These are phyloP conservation scores for Umbelopsis ramanniana DNA, from an alignment of 192 early-diverging fungal genomes.

Conservation along the genomic window DNA sequence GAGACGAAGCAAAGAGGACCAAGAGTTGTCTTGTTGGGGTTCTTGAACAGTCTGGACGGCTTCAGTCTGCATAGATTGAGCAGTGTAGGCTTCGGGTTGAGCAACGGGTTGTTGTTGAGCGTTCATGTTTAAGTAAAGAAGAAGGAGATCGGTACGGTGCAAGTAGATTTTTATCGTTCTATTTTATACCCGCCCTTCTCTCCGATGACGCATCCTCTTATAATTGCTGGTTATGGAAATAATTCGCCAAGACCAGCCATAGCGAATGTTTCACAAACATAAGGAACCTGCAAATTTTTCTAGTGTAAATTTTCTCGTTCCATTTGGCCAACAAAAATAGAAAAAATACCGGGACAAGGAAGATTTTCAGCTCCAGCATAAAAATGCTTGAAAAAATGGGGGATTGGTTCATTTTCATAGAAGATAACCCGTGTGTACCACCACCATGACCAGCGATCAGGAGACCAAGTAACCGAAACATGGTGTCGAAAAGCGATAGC, in stretches of 20 bases:
- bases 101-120: conserved; percentile 18
- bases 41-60: conserved; percentile 8
- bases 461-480: no score
- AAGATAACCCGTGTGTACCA: no score
- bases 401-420: no score
- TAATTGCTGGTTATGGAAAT: not conserved
- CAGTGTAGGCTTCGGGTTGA: conserved; percentile 11
- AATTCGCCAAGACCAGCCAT: conserved; percentile 7
- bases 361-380: no score
- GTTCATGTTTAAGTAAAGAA: conserved; percentile 5
- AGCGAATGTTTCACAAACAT: not conserved
- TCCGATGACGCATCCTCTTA: not conserved
- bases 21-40: conserved; percentile 19
- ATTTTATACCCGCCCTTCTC: not conserved
- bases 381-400: not conserved
- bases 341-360: not conserved
- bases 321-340: not conserved
- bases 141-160: not conserved
- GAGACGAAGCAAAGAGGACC: conserved; percentile 19
- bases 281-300: not conserved
- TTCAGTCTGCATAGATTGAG: conserved; percentile 17
- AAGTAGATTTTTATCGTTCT: not conserved
- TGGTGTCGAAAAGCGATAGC: no score
- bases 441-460: no score
- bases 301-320: no score